Evolutionary conservation across 1,284 basidiomycete genomes (phyloP).

Genomic region (Papiliotrema terrestris): DNA sequence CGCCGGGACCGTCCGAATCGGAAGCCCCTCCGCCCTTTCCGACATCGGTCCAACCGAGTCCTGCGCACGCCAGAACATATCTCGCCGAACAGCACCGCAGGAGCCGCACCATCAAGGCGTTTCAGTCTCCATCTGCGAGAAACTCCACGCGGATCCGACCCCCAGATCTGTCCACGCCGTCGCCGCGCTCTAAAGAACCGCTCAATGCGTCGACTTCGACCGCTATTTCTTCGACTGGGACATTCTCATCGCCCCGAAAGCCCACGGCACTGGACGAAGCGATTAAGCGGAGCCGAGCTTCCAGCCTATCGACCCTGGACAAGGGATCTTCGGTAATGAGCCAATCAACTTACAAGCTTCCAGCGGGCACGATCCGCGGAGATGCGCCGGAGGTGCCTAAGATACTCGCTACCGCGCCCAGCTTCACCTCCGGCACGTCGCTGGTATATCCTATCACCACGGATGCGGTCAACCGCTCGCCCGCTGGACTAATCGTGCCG

Average conservation of each 20-base stretch:
- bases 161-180: neutral
- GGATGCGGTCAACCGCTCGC: too few species aligned
- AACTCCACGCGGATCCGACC: neutral
- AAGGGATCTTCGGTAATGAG: neutral
- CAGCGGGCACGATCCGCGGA: neutral
- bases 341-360: too few species aligned
- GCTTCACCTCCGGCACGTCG: slow-evolving; percentile 1
- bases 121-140: slow-evolving; percentile 25
- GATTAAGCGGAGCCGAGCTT: slow-evolving; percentile 24
- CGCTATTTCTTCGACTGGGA: slow-evolving; percentile 1
- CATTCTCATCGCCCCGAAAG: slow-evolving; percentile 6
- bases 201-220: slow-evolving; percentile 10
- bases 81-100: slow-evolving; percentile 40
- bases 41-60: neutral
- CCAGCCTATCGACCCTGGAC: slow-evolving; percentile 10
- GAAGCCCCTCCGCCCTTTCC: neutral
- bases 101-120: slow-evolving; percentile 33
- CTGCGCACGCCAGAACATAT: slow-evolving; percentile 32
- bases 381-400: neutral
- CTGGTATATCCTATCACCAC: slow-evolving; percentile 17
- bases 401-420: neutral
- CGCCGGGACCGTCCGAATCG: too few species aligned
- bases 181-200: slow-evolving; percentile 11
- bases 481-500: neutral
- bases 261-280: slow-evolving; percentile 31